Evolutionary conservation across 2,329 filamentous ascomycete genomes (phyloP).

Genomic region (Xylaria sp.): DNA sequence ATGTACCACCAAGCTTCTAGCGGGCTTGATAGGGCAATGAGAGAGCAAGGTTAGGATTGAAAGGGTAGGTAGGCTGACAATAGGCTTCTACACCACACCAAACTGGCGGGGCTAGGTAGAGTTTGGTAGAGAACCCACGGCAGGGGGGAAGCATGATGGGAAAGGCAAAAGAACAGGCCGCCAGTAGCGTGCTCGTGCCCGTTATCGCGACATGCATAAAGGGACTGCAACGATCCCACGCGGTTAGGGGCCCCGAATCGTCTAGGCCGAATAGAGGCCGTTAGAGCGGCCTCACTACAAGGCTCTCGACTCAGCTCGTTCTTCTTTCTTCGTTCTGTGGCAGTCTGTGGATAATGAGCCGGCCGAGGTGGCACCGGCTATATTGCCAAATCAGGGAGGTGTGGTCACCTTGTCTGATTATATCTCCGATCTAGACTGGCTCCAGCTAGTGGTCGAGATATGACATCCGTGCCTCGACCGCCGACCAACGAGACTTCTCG

Average conservation of each 20-base stretch:
- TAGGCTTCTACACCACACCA: constrained; percentile 8
- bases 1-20: constrained; percentile 10
- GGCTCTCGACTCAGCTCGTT: constrained; percentile 34
- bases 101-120: constrained; percentile 40
- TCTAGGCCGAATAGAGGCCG: constrained; percentile 29
- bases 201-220: constrained; percentile 33
- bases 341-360: constrained; percentile 18
- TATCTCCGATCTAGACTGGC: constrained; percentile 34
- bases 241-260: constrained; percentile 25
- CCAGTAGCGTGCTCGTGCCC: constrained; percentile 40
- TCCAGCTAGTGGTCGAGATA: constrained; percentile 31
- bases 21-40: constrained; percentile 26
- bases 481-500: constrained; percentile 23
- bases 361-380: constrained; percentile 40
- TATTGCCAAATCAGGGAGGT: constrained; percentile 38
- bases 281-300: constrained; percentile 17
- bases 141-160: constrained; percentile 26
- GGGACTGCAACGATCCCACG: constrained; percentile 36
- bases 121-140: constrained; percentile 33
- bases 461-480: constrained; percentile 9
- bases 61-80: not conserved
- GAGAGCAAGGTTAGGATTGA: constrained; percentile 1
- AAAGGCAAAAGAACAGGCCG: constrained; percentile 11
- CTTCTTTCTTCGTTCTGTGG: constrained; percentile 18
- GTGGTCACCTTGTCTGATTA: constrained; percentile 30